Percentiles rank a stretch among this genome's conserved stretches.
Evolutionary conservation across 2,329 filamentous ascomycete genomes (phyloP).

Genomic region (Cladosporium velox): DNA sequence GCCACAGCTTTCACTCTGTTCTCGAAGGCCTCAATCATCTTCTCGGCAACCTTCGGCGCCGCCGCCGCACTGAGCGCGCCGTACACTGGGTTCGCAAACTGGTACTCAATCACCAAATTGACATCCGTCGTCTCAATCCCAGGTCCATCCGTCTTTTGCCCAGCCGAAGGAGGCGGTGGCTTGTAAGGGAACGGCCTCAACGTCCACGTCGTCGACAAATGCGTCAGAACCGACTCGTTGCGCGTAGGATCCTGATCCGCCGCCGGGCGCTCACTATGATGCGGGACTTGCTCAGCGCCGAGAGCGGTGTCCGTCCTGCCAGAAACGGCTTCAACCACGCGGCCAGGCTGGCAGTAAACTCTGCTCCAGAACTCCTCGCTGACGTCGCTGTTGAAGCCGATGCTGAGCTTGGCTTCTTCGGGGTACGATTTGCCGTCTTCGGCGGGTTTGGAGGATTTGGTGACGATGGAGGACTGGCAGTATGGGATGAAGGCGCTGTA

Average conservation of each 20-base stretch:
- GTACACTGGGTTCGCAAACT: slow-evolving; percentile 88
- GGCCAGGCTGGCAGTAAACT: slow-evolving; percentile 73
- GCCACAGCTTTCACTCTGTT: slow-evolving; percentile 65
- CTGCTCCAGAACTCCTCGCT: slow-evolving; percentile 80
- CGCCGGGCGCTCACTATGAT: slow-evolving; percentile 43
- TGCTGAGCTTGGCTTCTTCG: slow-evolving; percentile 72
- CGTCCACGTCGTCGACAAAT: slow-evolving; percentile 70
- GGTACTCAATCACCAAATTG: slow-evolving; percentile 73
- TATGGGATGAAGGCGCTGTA: slow-evolving; percentile 92
- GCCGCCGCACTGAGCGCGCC: slow-evolving; percentile 77
- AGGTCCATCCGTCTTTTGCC: slow-evolving; percentile 43
- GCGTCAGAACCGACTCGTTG: slow-evolving; percentile 58
- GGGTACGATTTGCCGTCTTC: slow-evolving; percentile 61
- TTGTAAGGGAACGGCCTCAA: slow-evolving; percentile 54
- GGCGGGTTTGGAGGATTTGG: slow-evolving; percentile 63
- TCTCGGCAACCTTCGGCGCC: slow-evolving; percentile 77
- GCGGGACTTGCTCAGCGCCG: slow-evolving; percentile 40
- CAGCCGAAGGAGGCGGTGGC: slow-evolving; percentile 40
- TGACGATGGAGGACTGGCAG: slow-evolving; percentile 76
- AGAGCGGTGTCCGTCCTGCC: slow-evolving; percentile 57
- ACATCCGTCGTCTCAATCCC: slow-evolving; percentile 66
- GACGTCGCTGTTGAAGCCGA: slow-evolving; percentile 80
- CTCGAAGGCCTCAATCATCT: slow-evolving; percentile 95
- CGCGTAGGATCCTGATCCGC: slow-evolving; percentile 41
- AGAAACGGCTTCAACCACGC: slow-evolving; percentile 75